Conservation (phyloP, 257 asterid genomes). For the Gentiana straminea region DNA sequence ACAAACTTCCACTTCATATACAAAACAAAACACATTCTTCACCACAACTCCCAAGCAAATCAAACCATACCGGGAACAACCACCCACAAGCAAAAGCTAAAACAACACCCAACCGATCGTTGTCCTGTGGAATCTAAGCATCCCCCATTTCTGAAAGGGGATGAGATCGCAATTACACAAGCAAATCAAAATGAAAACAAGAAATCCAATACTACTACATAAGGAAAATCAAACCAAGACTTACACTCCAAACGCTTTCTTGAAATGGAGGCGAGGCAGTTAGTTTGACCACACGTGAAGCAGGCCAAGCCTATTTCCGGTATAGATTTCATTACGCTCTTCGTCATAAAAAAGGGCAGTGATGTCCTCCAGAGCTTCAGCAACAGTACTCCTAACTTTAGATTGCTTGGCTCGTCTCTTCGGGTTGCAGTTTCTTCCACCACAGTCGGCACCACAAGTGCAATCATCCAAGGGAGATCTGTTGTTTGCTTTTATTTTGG, state of each 20-base stretch:
- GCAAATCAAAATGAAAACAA: too few relatives aligned
- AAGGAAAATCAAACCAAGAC: too few relatives aligned
- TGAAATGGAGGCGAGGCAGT: not conserved
- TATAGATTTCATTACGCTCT: constrained; percentile 95
- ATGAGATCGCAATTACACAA: too few relatives aligned
- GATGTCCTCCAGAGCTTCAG: constrained; percentile 90
- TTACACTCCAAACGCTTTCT: too few relatives aligned
- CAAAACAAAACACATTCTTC: too few relatives aligned
- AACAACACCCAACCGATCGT: constrained; percentile 19
- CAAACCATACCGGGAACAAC: constrained; percentile 11
- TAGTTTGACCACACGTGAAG: constrained; percentile 96
- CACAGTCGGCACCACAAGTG: constrained; percentile 43
- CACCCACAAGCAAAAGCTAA: constrained; percentile 6
- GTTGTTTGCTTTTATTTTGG: constrained; percentile 73
- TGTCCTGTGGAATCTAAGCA: constrained; percentile 3
- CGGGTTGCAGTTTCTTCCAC: constrained; percentile 55
- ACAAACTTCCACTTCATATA: too few relatives aligned
- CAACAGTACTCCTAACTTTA: constrained; percentile 52
- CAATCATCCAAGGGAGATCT: constrained; percentile 42
- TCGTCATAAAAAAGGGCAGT: constrained; percentile 95
- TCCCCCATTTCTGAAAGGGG: too few relatives aligned
- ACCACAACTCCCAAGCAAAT: not conserved
- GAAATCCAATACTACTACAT: too few relatives aligned
- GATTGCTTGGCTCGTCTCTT: constrained; percentile 41
- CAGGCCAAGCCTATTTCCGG: constrained; percentile 77